Evolutionary conservation across 2,329 filamentous ascomycete genomes (phyloP).

Genomic region (Colletotrichum sp.): DNA sequence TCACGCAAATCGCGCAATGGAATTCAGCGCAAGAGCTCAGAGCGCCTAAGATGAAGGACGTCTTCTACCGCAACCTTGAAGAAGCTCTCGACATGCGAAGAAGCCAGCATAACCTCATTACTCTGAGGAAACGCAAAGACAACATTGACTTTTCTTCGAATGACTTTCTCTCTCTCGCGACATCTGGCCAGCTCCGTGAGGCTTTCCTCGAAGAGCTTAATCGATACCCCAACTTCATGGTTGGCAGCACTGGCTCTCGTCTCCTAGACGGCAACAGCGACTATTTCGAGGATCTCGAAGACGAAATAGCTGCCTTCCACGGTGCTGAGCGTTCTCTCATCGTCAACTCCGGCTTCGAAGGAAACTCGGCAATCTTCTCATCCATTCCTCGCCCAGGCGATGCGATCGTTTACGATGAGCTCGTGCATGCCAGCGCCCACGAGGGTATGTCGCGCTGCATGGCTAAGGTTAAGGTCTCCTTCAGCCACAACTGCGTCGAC

Average conservation of each 20-base stretch:
- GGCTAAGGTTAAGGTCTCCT: constrained; percentile 48
- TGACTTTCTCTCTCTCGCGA: constrained; percentile 66
- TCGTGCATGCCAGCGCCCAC: constrained; percentile 69
- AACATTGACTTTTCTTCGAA: constrained; percentile 65
- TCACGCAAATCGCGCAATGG: neutral
- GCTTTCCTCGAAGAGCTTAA: constrained; percentile 53
- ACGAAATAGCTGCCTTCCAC: constrained; percentile 69
- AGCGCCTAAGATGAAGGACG: neutral
- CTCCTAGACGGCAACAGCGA: constrained; percentile 68
- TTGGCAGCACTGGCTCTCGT: constrained; percentile 51
- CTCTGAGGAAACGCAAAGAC: constrained; percentile 24
- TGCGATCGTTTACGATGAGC: constrained; percentile 65
- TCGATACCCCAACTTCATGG: neutral
- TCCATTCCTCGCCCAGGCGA: constrained; percentile 57
- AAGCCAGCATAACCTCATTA: constrained; percentile 24
- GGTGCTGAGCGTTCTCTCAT: constrained; percentile 60
- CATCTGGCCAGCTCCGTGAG: constrained; percentile 46
- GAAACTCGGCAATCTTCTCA: constrained; percentile 54
- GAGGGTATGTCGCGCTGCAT: constrained; percentile 66
- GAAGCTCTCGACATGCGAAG: constrained; percentile 31
- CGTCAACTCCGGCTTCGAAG: constrained; percentile 63
- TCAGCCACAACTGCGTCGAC: constrained; percentile 42
- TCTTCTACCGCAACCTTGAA: constrained; percentile 34
- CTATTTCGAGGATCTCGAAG: constrained; percentile 54
- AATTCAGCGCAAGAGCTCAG: neutral